Evolutionary conservation across 139 green algal species (phyloP).

Genomic region (Chlamydomonas sp.): DNA sequence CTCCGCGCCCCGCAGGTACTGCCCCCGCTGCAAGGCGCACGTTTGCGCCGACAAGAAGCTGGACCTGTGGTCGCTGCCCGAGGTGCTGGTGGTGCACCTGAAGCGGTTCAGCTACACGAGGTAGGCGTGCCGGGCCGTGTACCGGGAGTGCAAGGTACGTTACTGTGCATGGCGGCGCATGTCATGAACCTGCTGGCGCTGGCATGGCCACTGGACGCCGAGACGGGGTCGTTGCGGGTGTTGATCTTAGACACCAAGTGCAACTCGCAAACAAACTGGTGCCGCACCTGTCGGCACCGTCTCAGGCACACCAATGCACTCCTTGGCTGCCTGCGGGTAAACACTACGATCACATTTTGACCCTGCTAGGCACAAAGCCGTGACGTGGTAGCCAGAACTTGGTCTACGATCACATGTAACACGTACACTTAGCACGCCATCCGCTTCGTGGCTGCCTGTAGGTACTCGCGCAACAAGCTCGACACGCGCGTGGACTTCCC

Average conservation of each 20-base stretch:
- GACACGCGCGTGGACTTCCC: constrained; percentile 75
- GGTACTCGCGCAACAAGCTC: constrained; percentile 83
- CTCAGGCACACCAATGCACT: not conserved
- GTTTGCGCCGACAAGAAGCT: constrained; percentile 90
- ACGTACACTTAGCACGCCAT: no score
- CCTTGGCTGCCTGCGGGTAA: not conserved
- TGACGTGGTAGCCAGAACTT: no score
- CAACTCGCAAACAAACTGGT: not conserved
- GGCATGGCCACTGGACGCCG: no score
- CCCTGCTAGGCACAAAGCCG: no score
- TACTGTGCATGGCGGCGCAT: no score
- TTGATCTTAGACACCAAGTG: no score
- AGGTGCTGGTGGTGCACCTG: constrained; percentile 95
- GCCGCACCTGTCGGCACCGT: not conserved
- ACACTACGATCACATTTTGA: no score
- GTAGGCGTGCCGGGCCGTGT: not conserved
- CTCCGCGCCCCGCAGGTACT: constrained; percentile 68
- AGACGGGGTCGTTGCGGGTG: no score
- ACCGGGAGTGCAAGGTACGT: no score
- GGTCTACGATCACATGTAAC: no score
- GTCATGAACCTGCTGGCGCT: no score
- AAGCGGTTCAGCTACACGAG: constrained; percentile 94
- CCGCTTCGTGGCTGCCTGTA: not conserved
- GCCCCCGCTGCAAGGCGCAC: constrained; percentile 87
- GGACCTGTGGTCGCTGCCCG: constrained; percentile 89